Evolutionary conservation across 768 basidiomycete genomes (phyloP).

Genomic region (Crepidotus variabilis): DNA sequence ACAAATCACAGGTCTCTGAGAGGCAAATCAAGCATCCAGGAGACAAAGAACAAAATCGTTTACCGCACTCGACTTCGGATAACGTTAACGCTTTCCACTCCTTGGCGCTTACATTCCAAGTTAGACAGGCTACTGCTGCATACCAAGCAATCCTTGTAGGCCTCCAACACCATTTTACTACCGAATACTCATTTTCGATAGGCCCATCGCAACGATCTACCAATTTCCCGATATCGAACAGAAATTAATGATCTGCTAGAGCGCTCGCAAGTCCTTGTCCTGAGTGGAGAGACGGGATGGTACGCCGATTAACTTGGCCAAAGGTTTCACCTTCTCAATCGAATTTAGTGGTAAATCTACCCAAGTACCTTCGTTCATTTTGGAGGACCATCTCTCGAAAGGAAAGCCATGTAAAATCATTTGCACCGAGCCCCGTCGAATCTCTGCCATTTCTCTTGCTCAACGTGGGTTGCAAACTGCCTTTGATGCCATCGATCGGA

Average conservation of each 20-base stretch:
- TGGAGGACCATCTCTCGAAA: conserved; percentile 81
- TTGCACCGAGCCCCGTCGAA: conserved; percentile 93
- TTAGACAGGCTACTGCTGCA: conserved; percentile 28
- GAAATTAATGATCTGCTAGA: conserved; percentile 70
- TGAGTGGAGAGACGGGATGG: conserved; percentile 55
- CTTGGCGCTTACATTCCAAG: conserved; percentile 37
- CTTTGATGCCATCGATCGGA: neutral
- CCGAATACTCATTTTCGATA: conserved; percentile 22
- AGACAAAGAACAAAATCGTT: conserved; percentile 4
- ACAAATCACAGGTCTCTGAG: conserved; percentile 7
- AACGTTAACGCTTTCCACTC: conserved; percentile 37
- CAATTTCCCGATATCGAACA: conserved; percentile 81
- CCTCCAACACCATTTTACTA: conserved; percentile 9
- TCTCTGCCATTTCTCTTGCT: conserved; percentile 93
- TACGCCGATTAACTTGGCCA: conserved; percentile 12
- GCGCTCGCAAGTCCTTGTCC: conserved; percentile 76
- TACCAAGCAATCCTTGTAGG: conserved; percentile 91
- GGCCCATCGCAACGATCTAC: conserved; percentile 73
- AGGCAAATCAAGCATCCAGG: conserved; percentile 13
- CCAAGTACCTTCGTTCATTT: conserved; percentile 89
- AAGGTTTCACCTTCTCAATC: neutral
- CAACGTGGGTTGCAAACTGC: conserved; percentile 48
- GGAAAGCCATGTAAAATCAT: conserved; percentile 87
- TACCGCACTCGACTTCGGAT: neutral
- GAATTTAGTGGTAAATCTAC: conserved; percentile 89